Evolutionary conservation across 768 basidiomycete genomes (phyloP).

Genomic region (Mycena rebaudengoi): DNA sequence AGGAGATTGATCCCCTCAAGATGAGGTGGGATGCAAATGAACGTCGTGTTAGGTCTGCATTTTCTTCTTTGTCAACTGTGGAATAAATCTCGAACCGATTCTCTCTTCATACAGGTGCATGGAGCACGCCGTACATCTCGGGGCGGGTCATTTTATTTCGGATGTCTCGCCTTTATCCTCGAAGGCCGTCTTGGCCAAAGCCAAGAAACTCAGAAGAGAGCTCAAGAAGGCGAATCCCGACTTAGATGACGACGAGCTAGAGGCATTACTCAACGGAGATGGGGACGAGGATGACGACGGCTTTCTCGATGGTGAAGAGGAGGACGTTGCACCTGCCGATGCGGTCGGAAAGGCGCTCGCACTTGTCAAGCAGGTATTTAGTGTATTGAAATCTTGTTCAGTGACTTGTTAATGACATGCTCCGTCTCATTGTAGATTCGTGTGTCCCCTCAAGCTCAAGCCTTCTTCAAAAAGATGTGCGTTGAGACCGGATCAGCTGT

Average conservation of each 20-base stretch:
- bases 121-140: constrained; percentile 42
- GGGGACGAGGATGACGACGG: background rate
- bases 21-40: constrained; percentile 32
- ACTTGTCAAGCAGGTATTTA: constrained; percentile 17
- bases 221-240: background rate
- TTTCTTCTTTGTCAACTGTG: background rate
- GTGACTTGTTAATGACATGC: background rate
- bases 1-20: constrained; percentile 18
- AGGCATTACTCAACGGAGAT: background rate
- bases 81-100: too few species aligned
- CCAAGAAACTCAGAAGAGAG: background rate
- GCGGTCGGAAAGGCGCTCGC: constrained; percentile 22
- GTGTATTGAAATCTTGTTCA: background rate
- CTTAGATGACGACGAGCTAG: constrained; percentile 12
- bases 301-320: background rate
- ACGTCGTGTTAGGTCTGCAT: constrained; percentile 28
- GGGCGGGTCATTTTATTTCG: constrained; percentile 36
- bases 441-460: constrained; percentile 21
- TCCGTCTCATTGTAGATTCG: background rate
- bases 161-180: constrained; percentile 25
- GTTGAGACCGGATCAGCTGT: background rate
- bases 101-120: too few species aligned
- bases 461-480: constrained; percentile 19
- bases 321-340: background rate
- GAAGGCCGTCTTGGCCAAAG: constrained; percentile 1